These are phyloP conservation scores for Populus ilicifolia DNA, from an alignment of 345 rosid species.

Conservation along the genomic window DNA sequence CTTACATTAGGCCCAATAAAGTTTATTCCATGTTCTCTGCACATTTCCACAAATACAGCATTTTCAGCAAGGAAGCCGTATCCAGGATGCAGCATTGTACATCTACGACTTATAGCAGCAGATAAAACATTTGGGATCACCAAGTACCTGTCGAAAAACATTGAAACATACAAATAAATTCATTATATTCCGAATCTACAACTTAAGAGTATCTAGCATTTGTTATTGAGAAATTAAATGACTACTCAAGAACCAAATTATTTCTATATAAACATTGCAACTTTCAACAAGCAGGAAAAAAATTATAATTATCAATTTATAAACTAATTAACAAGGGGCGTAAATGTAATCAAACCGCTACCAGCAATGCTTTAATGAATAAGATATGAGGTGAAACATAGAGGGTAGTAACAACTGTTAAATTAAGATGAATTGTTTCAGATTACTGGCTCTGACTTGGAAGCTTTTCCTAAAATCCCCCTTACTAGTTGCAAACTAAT, in stretches of 20 bases:
- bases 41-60: conserved; percentile 94
- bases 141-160: conserved; percentile 54
- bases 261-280: not conserved
- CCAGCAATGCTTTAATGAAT: not conserved
- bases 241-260: not conserved
- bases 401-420: not conserved
- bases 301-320: no score
- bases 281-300: no score
- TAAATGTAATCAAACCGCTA: no score
- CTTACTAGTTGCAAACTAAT: not conserved
- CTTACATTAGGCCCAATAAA: conserved; percentile 98
- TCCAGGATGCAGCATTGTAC: conserved; percentile 99
- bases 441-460: not conserved
- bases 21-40: conserved; percentile 88
- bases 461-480: not conserved
- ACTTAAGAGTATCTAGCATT: not conserved
- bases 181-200: not conserved
- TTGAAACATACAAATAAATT: not conserved
- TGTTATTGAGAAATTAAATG: not conserved
- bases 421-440: not conserved
- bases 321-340: no score
- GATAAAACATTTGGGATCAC: conserved; percentile 85
- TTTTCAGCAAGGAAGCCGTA: conserved; percentile 98
- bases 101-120: conserved; percentile 82
- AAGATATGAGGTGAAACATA: not conserved